Evolutionary conservation across 306 rosid species (phyloP).

Genomic region (Quercus glauca): DNA sequence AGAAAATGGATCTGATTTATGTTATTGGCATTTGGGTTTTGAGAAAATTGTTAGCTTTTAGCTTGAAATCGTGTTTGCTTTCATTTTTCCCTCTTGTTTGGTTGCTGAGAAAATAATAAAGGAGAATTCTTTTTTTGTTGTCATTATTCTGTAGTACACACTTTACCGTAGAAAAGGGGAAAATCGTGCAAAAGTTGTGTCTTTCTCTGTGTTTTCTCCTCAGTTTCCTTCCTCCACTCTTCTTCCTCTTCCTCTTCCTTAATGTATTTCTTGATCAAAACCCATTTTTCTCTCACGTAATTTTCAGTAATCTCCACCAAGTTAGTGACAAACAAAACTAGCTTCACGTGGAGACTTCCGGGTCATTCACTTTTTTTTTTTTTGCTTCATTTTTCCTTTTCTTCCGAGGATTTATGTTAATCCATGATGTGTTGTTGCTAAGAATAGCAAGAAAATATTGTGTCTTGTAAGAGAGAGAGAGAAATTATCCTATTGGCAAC

Average conservation of each 20-base stretch:
- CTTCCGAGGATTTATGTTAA: background rate
- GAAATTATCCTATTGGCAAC: constrained; percentile 61
- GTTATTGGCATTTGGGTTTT: too few relatives aligned
- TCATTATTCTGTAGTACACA: too few relatives aligned
- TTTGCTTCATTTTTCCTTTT: background rate
- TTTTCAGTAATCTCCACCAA: background rate
- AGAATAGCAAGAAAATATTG: background rate
- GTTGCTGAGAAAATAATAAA: too few relatives aligned
- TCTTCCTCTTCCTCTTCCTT: background rate
- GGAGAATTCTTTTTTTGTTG: too few relatives aligned
- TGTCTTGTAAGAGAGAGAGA: background rate
- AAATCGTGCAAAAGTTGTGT: too few relatives aligned
- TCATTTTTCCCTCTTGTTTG: too few relatives aligned
- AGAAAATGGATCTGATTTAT: too few relatives aligned
- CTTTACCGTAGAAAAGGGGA: too few relatives aligned
- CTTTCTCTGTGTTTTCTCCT: constrained; percentile 1
- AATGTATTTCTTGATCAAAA: background rate
- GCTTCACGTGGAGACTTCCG: background rate
- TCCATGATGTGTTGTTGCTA: background rate
- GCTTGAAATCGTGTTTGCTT: too few relatives aligned
- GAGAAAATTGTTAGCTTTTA: too few relatives aligned
- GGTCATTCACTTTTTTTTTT: background rate
- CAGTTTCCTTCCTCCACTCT: constrained; percentile 2
- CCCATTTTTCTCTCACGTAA: background rate
- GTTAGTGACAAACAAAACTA: background rate